Evolutionary conservation across 495 filamentous ascomycete genomes (phyloP).

Genomic region (Penicillium dipodomyicola): DNA sequence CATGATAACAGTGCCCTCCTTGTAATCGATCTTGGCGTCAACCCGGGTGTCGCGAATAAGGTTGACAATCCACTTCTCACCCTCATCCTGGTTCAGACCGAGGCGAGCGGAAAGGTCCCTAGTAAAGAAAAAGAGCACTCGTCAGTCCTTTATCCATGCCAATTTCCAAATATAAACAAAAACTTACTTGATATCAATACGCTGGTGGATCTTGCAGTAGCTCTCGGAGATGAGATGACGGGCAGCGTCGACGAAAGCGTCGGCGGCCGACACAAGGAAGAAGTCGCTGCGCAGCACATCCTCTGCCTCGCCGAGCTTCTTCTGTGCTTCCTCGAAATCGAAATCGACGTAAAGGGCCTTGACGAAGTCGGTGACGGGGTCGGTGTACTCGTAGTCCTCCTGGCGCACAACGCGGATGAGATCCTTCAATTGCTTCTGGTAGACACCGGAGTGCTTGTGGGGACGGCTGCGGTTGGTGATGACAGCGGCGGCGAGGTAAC

Average conservation of each 20-base stretch:
- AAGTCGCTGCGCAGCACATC: conserved; percentile 90
- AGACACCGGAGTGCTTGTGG: conserved; percentile 72
- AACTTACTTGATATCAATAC: conserved; percentile 88
- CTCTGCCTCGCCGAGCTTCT: conserved; percentile 85
- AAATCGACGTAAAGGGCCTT: conserved; percentile 97
- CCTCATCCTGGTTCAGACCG: conserved; percentile 86
- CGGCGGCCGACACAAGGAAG: conserved; percentile 83
- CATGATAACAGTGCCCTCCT: conserved; percentile 98
- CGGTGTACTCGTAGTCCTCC: conserved; percentile 94
- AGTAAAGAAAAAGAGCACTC: conserved; percentile 22
- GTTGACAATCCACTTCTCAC: conserved; percentile 99
- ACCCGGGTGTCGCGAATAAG: conserved; percentile 95
- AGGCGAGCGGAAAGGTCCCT: conserved; percentile 86
- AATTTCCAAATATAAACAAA: neutral
- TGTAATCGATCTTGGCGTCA: conserved; percentile 98
- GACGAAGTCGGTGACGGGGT: conserved; percentile 93
- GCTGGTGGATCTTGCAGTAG: conserved; percentile 99
- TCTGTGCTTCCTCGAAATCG: conserved; percentile 97
- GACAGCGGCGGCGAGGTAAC: conserved; percentile 91
- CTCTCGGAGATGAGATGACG: conserved; percentile 94
- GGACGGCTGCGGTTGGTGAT: conserved; percentile 89
- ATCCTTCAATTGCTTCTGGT: conserved; percentile 98
- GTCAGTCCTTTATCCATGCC: conserved; percentile 1
- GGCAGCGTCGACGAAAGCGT: conserved; percentile 90
- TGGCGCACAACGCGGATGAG: conserved; percentile 90